A percentile compares a stretch with the other conserved stretches of the same genome.
Conservation (phyloP, 768 basidiomycete species). For the Boletellus emodensis region DNA sequence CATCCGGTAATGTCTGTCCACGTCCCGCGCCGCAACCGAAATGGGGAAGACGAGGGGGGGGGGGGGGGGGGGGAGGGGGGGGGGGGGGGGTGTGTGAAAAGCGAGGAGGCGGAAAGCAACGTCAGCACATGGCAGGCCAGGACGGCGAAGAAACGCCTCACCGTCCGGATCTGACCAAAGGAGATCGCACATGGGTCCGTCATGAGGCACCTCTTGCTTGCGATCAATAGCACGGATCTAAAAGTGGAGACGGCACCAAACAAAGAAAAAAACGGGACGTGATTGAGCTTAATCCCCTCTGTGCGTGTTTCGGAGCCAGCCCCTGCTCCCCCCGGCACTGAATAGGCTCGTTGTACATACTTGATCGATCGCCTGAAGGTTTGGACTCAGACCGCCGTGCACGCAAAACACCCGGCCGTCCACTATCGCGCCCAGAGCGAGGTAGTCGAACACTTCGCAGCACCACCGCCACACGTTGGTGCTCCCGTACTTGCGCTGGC, state of each 20-base stretch:
- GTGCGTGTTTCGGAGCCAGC: constrained; percentile 19
- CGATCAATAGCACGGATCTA: constrained; percentile 93
- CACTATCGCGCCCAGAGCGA: constrained; percentile 92
- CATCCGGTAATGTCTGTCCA: constrained; percentile 80
- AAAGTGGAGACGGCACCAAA: constrained; percentile 9
- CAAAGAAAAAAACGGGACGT: constrained; percentile 18
- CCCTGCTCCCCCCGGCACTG: neutral
- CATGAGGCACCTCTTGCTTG: constrained; percentile 97
- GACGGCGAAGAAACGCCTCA: constrained; percentile 26
- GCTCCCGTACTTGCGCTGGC: constrained; percentile 91
- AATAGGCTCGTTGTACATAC: constrained; percentile 39
- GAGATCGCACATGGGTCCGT: constrained; percentile 97
- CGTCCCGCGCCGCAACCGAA: neutral
- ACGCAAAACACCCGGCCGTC: constrained; percentile 97
- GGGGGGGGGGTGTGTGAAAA: too few relatives aligned
- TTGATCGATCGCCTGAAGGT: constrained; percentile 83
- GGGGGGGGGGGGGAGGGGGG: too few relatives aligned
- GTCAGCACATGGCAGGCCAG: constrained; percentile 8
- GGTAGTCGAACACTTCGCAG: constrained; percentile 97
- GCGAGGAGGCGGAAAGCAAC: neutral
- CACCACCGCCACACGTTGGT: constrained; percentile 97
- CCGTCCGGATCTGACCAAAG: constrained; percentile 99
- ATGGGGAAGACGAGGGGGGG: too few relatives aligned
- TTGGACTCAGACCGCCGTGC: constrained; percentile 93
- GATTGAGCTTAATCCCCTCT: constrained; percentile 13